Base-by-base conservation (phyloP, 805 yeast genomes). In the Maudiozyma turicensis region DNA sequence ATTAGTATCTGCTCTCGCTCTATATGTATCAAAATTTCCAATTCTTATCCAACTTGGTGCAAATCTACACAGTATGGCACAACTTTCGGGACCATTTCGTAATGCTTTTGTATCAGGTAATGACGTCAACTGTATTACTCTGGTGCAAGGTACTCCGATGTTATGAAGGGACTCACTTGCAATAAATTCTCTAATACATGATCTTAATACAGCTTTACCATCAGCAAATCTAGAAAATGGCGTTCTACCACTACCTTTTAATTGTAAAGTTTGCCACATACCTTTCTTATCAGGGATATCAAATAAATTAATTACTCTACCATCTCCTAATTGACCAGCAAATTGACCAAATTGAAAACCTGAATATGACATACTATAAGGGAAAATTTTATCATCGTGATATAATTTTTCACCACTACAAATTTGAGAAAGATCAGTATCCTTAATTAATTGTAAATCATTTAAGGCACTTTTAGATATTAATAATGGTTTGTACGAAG, bases 261-360 rank as follows among this genome's bases (percentile, higher is more conserved):
- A 67, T 67, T 91, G 98, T 2, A 91, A 55, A 2, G 63, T 57
- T 40, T 65, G 64, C 41, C 31, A 44, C 1, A 43, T 49, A 5
- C 56, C 54, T 8, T 48, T 40, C 54, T 83, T 91, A 55, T 77
- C 80, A 6, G 74, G 72, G 0, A 84, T 67, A 54, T 86, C 91
- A 68, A 91, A 90, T 43, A 91, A 68, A 58, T 85, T 87, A 6
- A 82, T 76, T 1, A 88, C 96, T 51, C 99, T 71, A 1, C 99
- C 99, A 64, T 91, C 99, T 6, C 99, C 99, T 52, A 91, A 70
- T 65, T 93, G 99, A 2, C 98, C 98, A 0, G 97, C 97, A 78
- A 91, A 91, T 54, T 78, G 80, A 3, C 99, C 98, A 71, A 93
- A 91, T 61, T 91, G 99, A 74, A 84, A 88, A 0, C 99, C 99